Conservation (phyloP, 176 grass and related monocot species). For the Raddia distichophylla region DNA sequence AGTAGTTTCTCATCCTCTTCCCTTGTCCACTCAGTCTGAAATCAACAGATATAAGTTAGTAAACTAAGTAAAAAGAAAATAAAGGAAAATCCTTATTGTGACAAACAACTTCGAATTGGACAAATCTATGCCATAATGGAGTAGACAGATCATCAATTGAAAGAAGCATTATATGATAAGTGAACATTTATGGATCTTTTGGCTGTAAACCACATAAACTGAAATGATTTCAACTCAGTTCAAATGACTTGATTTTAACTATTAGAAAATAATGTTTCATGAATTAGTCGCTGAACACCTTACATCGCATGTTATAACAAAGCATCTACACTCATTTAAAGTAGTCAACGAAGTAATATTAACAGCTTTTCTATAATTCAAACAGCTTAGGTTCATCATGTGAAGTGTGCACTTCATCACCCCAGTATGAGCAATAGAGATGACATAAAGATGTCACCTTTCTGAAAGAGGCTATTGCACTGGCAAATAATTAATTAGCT, state of each 20-base stretch:
- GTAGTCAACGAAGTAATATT: neutral
- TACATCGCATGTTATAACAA: neutral
- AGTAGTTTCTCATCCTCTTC: conserved; percentile 97
- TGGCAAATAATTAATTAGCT: neutral
- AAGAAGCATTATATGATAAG: conserved; percentile 11
- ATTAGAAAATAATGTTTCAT: neutral
- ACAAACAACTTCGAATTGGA: neutral
- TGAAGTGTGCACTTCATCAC: neutral
- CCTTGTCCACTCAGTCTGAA: conserved; percentile 96
- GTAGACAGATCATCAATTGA: conserved; percentile 19
- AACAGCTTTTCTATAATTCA: neutral
- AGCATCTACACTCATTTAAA: neutral
- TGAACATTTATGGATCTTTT: conserved; percentile 2
- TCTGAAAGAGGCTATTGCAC: neutral
- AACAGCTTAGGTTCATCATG: conserved; percentile 13
- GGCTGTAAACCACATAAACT: neutral
- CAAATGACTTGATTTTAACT: neutral
- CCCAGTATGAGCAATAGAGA: neutral
- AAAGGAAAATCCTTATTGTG: neutral
- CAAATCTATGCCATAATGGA: conserved; percentile 16
- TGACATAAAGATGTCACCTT: neutral
- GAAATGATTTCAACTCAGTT: neutral
- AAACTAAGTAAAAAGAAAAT: neutral
- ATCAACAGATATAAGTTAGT: conserved; percentile 36
- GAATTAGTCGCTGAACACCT: neutral